phyloP scores from a whole-genome alignment of 164 flowering plant species.

The Aristolochia fimbriata region DNA sequence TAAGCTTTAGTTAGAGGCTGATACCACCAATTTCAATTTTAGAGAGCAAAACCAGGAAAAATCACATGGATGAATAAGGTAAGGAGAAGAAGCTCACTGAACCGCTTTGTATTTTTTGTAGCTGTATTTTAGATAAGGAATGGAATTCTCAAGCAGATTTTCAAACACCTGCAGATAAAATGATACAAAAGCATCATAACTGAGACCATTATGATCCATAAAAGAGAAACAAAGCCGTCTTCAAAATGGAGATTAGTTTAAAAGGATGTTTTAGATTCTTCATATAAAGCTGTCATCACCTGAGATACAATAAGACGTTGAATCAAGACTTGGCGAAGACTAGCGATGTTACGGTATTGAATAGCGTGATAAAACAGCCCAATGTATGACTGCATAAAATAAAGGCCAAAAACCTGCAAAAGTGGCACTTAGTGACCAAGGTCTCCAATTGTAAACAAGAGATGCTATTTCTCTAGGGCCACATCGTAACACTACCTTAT shows the following conservation, averaged over 20 bases:
- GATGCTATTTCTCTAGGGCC: too few relatives aligned
- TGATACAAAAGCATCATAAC: background rate
- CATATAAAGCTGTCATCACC: slow-evolving; percentile 24
- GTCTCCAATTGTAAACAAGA: too few relatives aligned
- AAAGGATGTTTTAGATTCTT: too few relatives aligned
- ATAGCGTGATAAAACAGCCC: slow-evolving; percentile 86
- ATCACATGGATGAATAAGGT: too few relatives aligned
- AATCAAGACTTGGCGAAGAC: slow-evolving; percentile 74
- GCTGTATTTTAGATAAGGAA: slow-evolving; percentile 83
- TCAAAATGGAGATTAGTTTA: background rate
- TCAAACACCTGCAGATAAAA: slow-evolving; percentile 53
- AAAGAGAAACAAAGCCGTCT: background rate
- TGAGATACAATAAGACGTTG: slow-evolving; percentile 77
- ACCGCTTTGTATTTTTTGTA: slow-evolving; percentile 62
- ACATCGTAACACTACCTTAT: slow-evolving; percentile 42
- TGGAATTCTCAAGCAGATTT: slow-evolving; percentile 63
- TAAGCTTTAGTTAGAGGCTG: background rate
- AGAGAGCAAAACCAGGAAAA: too few relatives aligned
- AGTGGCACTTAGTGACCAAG: background rate
- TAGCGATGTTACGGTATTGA: slow-evolving; percentile 61
- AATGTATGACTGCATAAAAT: slow-evolving; percentile 92
- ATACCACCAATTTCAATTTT: background rate
- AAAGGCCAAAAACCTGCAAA: slow-evolving; percentile 89
- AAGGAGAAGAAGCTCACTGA: slow-evolving; percentile 34
- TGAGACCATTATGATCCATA: too few relatives aligned